Conservation (phyloP, 164 flowering plant genomes). For the Tinospora cordifolia region DNA sequence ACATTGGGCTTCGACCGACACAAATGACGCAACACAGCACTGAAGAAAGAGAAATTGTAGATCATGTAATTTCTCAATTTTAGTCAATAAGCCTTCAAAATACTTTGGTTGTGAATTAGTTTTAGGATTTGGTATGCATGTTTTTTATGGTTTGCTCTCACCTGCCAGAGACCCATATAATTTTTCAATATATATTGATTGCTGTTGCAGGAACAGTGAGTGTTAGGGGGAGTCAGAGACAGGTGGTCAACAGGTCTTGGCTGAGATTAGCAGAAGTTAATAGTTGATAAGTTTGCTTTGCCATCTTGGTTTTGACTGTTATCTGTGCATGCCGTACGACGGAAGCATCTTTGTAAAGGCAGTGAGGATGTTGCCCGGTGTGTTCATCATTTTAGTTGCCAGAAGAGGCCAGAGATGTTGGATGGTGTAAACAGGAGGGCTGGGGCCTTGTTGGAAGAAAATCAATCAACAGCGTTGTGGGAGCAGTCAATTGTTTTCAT, state of each 20-base stretch:
- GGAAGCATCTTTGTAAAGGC: conserved; percentile 43
- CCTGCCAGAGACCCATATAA: neutral
- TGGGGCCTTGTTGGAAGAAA: conserved; percentile 7
- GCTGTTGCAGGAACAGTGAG: conserved; percentile 13
- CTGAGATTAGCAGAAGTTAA: conserved; percentile 9
- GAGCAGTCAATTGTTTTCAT: conserved; percentile 14
- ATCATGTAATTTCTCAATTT: conserved; percentile 27
- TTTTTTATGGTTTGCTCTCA: neutral
- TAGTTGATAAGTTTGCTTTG: conserved; percentile 13
- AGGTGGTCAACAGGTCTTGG: conserved; percentile 10
- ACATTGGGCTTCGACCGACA: conserved; percentile 24
- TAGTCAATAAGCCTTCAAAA: neutral
- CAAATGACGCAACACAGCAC: conserved; percentile 23
- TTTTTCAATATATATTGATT: neutral
- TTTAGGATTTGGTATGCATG: neutral
- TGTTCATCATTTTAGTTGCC: conserved; percentile 10
- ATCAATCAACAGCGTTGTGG: neutral
- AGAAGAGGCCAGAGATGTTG: conserved; percentile 15
- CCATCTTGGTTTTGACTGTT: conserved; percentile 18
- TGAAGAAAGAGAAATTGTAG: conserved; percentile 17
- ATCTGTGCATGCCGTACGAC: conserved; percentile 11
- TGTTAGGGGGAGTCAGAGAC: conserved; percentile 13
- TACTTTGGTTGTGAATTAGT: neutral
- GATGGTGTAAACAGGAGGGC: conserved; percentile 7
- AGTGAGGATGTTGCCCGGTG: conserved; percentile 21